phyloP scores from a whole-genome alignment of 2,329 filamentous ascomycete genomes.

The Ceratocystis cacaofunesta region DNA sequence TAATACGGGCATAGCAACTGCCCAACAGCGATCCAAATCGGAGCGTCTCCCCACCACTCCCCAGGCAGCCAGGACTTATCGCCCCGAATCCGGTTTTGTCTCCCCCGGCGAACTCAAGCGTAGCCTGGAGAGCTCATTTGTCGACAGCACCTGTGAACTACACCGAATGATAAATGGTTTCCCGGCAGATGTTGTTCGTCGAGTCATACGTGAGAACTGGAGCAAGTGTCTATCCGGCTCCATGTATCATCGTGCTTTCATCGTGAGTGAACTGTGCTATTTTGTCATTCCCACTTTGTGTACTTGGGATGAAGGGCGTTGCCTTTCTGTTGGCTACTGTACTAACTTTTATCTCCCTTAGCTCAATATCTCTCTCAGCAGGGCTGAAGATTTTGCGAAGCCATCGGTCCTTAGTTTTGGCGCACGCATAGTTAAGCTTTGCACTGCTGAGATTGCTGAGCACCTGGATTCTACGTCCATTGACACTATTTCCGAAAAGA shows the following conservation, averaged over 20 bases:
- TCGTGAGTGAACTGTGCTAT: constrained; percentile 25
- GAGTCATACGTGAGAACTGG: constrained; percentile 32
- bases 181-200: constrained; percentile 28
- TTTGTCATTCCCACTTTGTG: no score
- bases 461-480: constrained; percentile 24
- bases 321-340: background rate
- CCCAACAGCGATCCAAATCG: background rate
- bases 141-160: background rate
- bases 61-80: background rate
- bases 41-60: background rate
- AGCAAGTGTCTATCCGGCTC: constrained; percentile 30
- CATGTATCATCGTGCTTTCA: constrained; percentile 32
- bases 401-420: constrained; percentile 34
- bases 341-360: background rate
- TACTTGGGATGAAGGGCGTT: no score
- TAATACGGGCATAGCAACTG: no score
- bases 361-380: constrained; percentile 2
- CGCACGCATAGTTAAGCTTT: constrained; percentile 27
- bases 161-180: constrained; percentile 24
- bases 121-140: background rate
- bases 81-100: background rate
- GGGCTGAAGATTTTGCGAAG: constrained; percentile 26
- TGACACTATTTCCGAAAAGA: constrained; percentile 31
- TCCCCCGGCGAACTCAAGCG: background rate
- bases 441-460: constrained; percentile 29